Conservation (phyloP, 306 rosid genomes). For the Geum urbanum region DNA sequence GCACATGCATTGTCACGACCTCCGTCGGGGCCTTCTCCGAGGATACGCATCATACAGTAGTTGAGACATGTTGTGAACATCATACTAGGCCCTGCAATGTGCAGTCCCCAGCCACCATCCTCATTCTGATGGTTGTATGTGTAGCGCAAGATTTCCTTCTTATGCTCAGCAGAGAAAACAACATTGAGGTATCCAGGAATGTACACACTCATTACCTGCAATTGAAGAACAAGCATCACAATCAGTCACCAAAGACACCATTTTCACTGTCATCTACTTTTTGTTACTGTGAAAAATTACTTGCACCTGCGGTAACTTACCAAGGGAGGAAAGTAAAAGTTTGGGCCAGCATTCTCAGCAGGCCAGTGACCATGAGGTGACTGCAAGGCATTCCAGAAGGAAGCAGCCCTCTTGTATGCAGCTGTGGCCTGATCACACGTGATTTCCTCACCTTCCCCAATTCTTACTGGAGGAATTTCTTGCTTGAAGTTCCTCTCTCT, state of each 20-base stretch:
- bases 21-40: slow-evolving; percentile 65
- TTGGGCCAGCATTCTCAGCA: slow-evolving; percentile 53
- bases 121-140: slow-evolving; percentile 56
- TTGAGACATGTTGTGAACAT: slow-evolving; percentile 62
- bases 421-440: slow-evolving; percentile 22
- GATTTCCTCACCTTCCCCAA: slow-evolving; percentile 37
- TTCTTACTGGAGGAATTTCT: slow-evolving; percentile 29
- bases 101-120: slow-evolving; percentile 91
- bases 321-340: slow-evolving; percentile 57
- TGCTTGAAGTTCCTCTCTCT: slow-evolving; percentile 49
- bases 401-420: slow-evolving; percentile 34
- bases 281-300: background rate
- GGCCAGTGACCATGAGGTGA: slow-evolving; percentile 72
- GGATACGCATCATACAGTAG: slow-evolving; percentile 60
- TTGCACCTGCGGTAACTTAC: slow-evolving; percentile 19
- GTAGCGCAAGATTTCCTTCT: slow-evolving; percentile 56
- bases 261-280: no score
- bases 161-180: slow-evolving; percentile 27
- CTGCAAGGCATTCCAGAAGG: slow-evolving; percentile 42
- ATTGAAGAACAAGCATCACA: background rate
- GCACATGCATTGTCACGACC: slow-evolving; percentile 55
- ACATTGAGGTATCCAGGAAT: background rate
- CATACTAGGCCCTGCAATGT: slow-evolving; percentile 70
- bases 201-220: background rate
- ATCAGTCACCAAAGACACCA: background rate